A percentile compares a stretch with the other conserved stretches of the same genome.
These are phyloP conservation scores for Mycena polygramma DNA, from an alignment of 768 basidiomycete species.

Conservation along the genomic window DNA sequence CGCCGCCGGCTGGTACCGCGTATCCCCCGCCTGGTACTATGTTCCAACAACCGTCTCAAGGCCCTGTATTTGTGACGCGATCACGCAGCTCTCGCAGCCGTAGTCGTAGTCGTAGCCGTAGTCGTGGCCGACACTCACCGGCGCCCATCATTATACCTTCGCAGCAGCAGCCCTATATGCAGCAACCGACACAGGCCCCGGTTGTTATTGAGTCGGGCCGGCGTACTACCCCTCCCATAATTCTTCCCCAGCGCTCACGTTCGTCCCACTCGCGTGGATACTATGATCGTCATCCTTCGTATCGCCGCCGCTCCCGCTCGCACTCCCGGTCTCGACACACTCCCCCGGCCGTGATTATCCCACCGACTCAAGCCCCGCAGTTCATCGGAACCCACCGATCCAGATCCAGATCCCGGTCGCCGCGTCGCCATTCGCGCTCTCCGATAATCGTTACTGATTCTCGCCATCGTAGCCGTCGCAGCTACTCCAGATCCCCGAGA, in stretches of 20 bases:
- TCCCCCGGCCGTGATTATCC: conserved; percentile 7
- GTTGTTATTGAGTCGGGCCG: conserved; percentile 26
- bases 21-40: background rate
- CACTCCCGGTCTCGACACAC: conserved; percentile 14
- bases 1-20: conserved; percentile 4
- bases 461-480: background rate
- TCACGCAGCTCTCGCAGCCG: conserved; percentile 16
- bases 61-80: conserved; percentile 7
- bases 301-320: conserved; percentile 21
- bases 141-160: conserved; percentile 22
- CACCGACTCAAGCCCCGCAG: background rate
- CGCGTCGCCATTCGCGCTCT: conserved; percentile 13
- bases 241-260: conserved; percentile 11
- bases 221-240: conserved; percentile 9
- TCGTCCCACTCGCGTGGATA: conserved; percentile 27
- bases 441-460: conserved; percentile 7
- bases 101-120: conserved; percentile 20
- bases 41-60: background rate
- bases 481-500: conserved; percentile 25
- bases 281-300: conserved; percentile 10
- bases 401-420: conserved; percentile 41
- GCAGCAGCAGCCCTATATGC: background rate
- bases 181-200: conserved; percentile 1
- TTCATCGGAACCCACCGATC: conserved; percentile 19
- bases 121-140: conserved; percentile 17